Evolutionary conservation across 2,329 filamentous ascomycete species (phyloP).

Genomic region (Epichloe aotearoae): DNA sequence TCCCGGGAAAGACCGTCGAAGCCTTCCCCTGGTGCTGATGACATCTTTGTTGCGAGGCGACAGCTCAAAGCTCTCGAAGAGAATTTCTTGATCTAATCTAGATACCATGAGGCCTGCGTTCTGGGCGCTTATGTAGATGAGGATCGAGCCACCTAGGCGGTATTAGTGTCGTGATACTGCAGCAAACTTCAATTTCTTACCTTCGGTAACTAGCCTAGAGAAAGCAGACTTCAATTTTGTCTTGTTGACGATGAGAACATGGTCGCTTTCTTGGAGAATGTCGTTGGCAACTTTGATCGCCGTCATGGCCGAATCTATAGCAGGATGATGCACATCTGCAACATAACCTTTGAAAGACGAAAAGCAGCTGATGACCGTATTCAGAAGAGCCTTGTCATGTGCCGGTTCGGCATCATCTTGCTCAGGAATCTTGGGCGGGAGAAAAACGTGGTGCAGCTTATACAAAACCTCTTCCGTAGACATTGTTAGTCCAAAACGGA

Average conservation of each 20-base stretch:
- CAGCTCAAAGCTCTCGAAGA: constrained; percentile 23
- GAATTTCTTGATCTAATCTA: constrained; percentile 5
- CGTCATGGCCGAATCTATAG: not conserved
- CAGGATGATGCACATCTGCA: not conserved
- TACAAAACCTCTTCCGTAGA: not conserved
- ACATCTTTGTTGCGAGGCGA: constrained; percentile 15
- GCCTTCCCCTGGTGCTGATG: constrained; percentile 16
- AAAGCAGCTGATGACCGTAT: constrained; percentile 1
- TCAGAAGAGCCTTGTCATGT: not conserved
- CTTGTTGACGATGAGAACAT: not conserved
- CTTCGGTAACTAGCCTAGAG: not conserved
- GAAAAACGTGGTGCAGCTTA: constrained; percentile 16
- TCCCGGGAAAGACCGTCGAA: constrained; percentile 17
- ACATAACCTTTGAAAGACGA: not conserved
- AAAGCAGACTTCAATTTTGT: constrained; percentile 1
- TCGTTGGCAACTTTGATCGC: not conserved
- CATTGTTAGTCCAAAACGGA: not conserved
- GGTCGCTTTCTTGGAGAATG: not conserved
- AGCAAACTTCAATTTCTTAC: not conserved
- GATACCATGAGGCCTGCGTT: constrained; percentile 21
- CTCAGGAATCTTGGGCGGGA: constrained; percentile 16
- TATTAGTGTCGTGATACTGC: not conserved
- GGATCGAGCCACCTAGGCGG: not conserved
- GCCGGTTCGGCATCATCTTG: constrained; percentile 5
- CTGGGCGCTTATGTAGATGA: constrained; percentile 18